Evolutionary conservation across 305 asterid species (phyloP), one percentile per base, ranked within the genome.

Genomic region (Solanum chacoense): DNA sequence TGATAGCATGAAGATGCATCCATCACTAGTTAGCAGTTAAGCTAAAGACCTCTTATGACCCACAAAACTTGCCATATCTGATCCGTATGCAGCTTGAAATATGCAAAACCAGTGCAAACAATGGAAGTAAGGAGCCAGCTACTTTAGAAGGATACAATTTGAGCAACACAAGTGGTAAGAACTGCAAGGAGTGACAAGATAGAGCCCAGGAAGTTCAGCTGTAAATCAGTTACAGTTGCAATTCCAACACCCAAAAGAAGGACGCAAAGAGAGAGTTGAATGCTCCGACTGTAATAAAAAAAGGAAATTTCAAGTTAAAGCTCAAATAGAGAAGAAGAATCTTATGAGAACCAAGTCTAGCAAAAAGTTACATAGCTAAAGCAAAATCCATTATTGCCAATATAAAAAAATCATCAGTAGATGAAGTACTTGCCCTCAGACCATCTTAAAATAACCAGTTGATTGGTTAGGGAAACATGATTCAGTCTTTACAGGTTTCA

Each of bases 161-260:
- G 99, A 50, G 98, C 96, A 90, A 96, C 93, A 89, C 99, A 94
- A 11, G 98, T 95, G 50, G 96, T 94, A 88, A 94, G 67, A 90
- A 95, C 93, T 67, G 99, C 98, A 89, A 95, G 97, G 91, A 95
- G 87, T 74, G 98, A 96, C 90, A 95, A 92, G 90, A 92, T 87
- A 37, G 96, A 94, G 80, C 98, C 98, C 85, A 96, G 92, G 80
- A 90, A 76, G 93, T 96, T 96, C 91, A 96, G 98, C 93, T 95
- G 98, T 90, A 96, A 94, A 92, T 96, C 99, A 69, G 99, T 95
- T 69, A 96, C 80, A 28, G 99, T 95, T 76, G 98, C 99, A 87
- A 95, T 94, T 77, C 99, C 98, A 89, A 96, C 99, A 90, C 99
- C 99, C 73, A 92, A 89, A 90, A 96, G 99, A 88, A 96, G 95